Conservation (phyloP, 768 basidiomycete species). For the Lactifluus echinatus region DNA sequence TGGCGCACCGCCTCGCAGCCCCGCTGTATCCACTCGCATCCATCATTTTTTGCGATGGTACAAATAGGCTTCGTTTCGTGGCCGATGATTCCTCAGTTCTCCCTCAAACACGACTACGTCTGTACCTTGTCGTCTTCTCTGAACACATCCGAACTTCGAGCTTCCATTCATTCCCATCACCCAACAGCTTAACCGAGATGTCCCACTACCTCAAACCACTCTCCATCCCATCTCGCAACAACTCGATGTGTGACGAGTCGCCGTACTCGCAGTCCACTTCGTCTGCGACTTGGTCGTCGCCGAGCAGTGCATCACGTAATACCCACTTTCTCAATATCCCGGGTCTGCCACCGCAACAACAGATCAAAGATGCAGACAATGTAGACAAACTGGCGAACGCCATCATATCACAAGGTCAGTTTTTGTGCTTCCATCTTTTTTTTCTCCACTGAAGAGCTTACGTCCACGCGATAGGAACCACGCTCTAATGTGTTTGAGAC, state of each 20-base stretch:
- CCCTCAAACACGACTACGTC: neutral
- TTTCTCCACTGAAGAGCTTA: neutral
- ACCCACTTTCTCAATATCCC: constrained; percentile 6
- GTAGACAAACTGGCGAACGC: constrained; percentile 10
- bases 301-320: neutral
- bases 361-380: constrained; percentile 10
- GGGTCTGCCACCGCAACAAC: neutral
- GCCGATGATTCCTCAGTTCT: neutral
- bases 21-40: neutral
- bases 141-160: neutral
- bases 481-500: neutral
- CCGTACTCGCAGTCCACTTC: neutral
- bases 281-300: neutral
- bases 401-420: neutral
- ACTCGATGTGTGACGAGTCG: neutral
- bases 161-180: neutral
- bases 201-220: constrained; percentile 2
- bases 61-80: neutral
- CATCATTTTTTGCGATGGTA: neutral
- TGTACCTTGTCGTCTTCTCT: neutral
- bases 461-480: neutral
- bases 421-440: neutral
- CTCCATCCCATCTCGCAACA: constrained; percentile 5
- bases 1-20: too few species aligned
- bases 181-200: neutral